Conservation (phyloP, 1,139 yeast species). For the Kodamaea fungicola region DNA sequence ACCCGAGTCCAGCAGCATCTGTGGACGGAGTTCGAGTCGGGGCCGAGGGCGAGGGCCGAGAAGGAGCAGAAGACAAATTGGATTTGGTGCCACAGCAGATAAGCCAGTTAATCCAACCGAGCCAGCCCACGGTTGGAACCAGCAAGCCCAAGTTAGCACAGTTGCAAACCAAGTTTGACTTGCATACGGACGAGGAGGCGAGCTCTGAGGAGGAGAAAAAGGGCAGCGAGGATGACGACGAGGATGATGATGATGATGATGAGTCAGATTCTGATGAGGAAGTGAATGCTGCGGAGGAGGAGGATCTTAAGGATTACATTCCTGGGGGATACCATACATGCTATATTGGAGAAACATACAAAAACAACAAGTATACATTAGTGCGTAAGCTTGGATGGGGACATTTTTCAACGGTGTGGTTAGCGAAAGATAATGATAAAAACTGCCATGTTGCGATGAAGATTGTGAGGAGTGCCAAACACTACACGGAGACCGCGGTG, state of each 20-base stretch:
- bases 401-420: constrained; percentile 50
- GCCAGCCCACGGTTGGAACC: constrained; percentile 16
- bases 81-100: constrained; percentile 10
- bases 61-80: too few species aligned
- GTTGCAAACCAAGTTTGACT: constrained; percentile 30
- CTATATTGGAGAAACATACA: constrained; percentile 35
- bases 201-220: constrained; percentile 3
- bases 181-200: constrained; percentile 3
- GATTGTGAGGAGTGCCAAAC: constrained; percentile 37
- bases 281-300: constrained; percentile 39
- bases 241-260: constrained; percentile 23
- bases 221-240: constrained; percentile 21
- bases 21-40: background rate
- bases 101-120: constrained; percentile 12
- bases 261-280: constrained; percentile 32
- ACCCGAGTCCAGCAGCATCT: constrained; percentile 6
- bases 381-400: constrained; percentile 49
- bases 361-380: constrained; percentile 32
- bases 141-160: constrained; percentile 38
- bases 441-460: constrained; percentile 42
- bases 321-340: constrained; percentile 45
- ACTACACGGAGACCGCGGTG: constrained; percentile 41
- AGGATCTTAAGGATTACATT: constrained; percentile 34
- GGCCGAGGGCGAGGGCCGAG: too few species aligned
- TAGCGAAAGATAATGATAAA: constrained; percentile 38